Conservation (phyloP, 768 basidiomycete species). For the Termitomyces sp. region DNA sequence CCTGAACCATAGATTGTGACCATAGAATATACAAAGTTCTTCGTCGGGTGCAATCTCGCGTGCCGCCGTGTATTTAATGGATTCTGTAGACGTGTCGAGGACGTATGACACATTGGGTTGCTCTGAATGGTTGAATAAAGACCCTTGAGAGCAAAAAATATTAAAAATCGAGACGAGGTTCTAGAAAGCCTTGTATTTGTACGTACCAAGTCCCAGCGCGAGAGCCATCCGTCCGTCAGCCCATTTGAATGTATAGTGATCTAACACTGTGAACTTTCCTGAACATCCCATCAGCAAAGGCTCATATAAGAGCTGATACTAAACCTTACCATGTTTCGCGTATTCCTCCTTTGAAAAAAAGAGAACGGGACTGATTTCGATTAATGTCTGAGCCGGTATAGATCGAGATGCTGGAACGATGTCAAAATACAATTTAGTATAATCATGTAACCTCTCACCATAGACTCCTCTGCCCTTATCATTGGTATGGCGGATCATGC, state of each 20-base stretch:
- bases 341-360: slow-evolving; percentile 71
- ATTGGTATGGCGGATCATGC: slow-evolving; percentile 35
- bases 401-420: slow-evolving; percentile 34
- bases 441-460: slow-evolving; percentile 31
- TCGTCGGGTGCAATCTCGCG: slow-evolving; percentile 52
- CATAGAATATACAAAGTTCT: slow-evolving; percentile 79
- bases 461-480: slow-evolving; percentile 62
- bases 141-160: slow-evolving; percentile 39
- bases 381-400: slow-evolving; percentile 56
- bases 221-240: slow-evolving; percentile 70
- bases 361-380: slow-evolving; percentile 87
- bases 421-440: background rate
- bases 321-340: slow-evolving; percentile 40
- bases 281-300: background rate
- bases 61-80: slow-evolving; percentile 57
- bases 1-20: slow-evolving; percentile 61
- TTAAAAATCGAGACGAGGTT: background rate
- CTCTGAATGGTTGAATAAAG: slow-evolving; percentile 75
- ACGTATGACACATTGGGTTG: slow-evolving; percentile 66
- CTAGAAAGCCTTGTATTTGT: background rate
- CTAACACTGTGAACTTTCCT: slow-evolving; percentile 54
- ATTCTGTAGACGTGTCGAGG: slow-evolving; percentile 45
- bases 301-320: background rate
- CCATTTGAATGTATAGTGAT: slow-evolving; percentile 79
- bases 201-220: slow-evolving; percentile 66